Conservation (phyloP, 495 filamentous ascomycete genomes). For the Penicillium steckii region DNA sequence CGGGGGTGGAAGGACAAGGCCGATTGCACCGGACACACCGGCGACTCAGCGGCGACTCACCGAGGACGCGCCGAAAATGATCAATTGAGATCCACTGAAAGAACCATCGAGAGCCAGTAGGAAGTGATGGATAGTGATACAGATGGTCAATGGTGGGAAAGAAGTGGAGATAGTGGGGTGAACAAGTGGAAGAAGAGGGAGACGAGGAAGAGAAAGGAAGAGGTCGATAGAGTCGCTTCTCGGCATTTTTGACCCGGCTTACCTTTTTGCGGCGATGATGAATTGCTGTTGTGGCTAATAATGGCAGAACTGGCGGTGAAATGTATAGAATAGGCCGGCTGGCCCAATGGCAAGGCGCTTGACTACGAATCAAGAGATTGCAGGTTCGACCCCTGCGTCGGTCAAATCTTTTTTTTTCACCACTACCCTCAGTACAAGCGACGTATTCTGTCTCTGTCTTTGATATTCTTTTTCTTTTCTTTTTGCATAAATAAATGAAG, state of each 20-base stretch:
- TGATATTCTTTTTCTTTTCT: neutral
- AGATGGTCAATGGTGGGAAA: neutral
- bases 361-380: conserved; percentile 70
- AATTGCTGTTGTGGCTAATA: neutral
- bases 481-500: neutral
- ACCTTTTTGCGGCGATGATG: neutral
- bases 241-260: conserved; percentile 4
- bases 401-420: conserved; percentile 29
- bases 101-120: neutral
- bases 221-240: no score
- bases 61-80: conserved; percentile 3
- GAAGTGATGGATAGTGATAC: neutral
- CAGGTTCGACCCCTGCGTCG: conserved; percentile 47
- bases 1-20: neutral
- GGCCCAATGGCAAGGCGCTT: conserved; percentile 72
- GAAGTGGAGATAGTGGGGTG: neutral
- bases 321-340: conserved; percentile 35
- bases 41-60: no score
- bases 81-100: neutral
- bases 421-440: neutral
- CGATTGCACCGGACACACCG: conserved; percentile 5
- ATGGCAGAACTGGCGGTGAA: neutral
- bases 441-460: no score
- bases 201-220: no score
- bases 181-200: no score